A percentile compares a stretch with the other conserved stretches of the same genome.
Evolutionary conservation across 257 asterid genomes (phyloP).

Genomic region (Jacaranda copaia): DNA sequence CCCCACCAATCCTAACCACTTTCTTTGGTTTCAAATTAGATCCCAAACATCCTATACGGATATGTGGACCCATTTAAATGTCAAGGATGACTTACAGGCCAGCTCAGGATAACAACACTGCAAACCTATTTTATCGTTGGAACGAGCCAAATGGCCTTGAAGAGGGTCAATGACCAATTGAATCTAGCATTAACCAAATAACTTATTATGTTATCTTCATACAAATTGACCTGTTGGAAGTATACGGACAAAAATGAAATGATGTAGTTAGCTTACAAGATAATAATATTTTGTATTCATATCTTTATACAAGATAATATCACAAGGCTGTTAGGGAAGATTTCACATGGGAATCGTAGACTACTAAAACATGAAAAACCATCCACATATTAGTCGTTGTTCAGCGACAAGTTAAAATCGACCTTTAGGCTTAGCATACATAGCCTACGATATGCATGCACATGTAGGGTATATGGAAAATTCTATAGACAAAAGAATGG

Average conservation of each 20-base stretch:
- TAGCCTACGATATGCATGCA: background rate
- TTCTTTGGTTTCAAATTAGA: no score
- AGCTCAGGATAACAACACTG: no score
- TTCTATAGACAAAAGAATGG: background rate
- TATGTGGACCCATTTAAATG: no score
- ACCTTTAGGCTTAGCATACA: background rate
- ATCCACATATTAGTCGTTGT: background rate
- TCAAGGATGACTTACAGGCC: no score
- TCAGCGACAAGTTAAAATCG: background rate
- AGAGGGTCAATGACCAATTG: slow-evolving; percentile 3
- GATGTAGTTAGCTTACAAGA: background rate
- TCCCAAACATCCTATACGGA: no score
- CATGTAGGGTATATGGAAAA: background rate
- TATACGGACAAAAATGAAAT: background rate
- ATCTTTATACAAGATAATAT: no score
- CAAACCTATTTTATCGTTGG: background rate
- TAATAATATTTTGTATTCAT: background rate
- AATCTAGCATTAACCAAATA: background rate
- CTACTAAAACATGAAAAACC: background rate
- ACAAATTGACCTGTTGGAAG: background rate
- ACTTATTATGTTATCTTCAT: background rate
- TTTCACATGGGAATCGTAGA: background rate
- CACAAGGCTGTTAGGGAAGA: background rate
- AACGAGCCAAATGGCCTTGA: background rate
- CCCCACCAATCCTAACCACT: no score